phyloP scores from a whole-genome alignment of 148 eudicot species.

The Salicornia ramosissima region DNA sequence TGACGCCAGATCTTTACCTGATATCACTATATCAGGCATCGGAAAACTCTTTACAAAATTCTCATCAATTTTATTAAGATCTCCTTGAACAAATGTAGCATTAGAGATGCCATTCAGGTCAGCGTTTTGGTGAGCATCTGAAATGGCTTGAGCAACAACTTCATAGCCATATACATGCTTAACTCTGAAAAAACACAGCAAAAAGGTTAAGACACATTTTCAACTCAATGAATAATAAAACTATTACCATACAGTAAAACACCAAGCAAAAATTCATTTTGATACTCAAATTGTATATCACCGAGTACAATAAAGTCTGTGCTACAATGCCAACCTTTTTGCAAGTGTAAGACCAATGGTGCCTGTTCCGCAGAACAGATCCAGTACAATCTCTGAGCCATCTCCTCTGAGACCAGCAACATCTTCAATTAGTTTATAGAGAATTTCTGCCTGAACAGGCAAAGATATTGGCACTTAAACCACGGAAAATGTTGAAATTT shows the following conservation, averaged over 20 bases:
- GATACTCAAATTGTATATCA: neutral
- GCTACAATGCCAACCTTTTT: conserved; percentile 42
- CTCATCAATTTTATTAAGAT: conserved; percentile 81
- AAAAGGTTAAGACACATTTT: neutral
- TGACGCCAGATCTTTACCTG: conserved; percentile 46
- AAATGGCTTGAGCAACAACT: conserved; percentile 85
- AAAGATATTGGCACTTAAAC: conserved; percentile 5
- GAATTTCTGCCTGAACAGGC: conserved; percentile 73
- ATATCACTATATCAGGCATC: conserved; percentile 78
- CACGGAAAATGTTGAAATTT: neutral
- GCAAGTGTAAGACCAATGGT: conserved; percentile 96
- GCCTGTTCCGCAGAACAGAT: conserved; percentile 96
- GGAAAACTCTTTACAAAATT: conserved; percentile 77
- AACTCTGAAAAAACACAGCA: conserved; percentile 54
- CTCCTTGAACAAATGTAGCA: conserved; percentile 90
- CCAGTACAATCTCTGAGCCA: conserved; percentile 85
- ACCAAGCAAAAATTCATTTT: neutral
- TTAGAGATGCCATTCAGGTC: conserved; percentile 66
- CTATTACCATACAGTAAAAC: conserved; percentile 1
- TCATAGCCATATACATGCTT: conserved; percentile 90
- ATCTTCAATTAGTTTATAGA: conserved; percentile 85
- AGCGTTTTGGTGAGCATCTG: conserved; percentile 79
- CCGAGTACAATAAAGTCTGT: conserved; percentile 11
- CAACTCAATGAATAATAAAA: neutral
- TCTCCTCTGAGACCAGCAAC: conserved; percentile 85